phyloP scores from a whole-genome alignment of 2,329 filamentous ascomycete genomes.

The Ophiosphaerella herpotricha region DNA sequence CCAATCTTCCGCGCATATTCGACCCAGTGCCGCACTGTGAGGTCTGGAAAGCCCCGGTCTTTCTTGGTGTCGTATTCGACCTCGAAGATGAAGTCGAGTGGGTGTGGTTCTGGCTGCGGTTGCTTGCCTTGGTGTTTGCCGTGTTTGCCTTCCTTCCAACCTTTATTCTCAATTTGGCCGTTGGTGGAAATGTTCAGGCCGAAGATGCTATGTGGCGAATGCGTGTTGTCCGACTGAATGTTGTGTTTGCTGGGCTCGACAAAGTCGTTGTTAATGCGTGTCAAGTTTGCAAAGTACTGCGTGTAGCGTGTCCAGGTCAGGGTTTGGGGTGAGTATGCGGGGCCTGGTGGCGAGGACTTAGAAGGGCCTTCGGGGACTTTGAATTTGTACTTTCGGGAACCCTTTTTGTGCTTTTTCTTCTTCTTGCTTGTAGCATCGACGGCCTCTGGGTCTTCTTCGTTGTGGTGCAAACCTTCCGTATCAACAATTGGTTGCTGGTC shows the following conservation, averaged over 20 bases:
- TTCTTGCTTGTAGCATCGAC: constrained; percentile 53
- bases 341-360: constrained; percentile 74
- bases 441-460: constrained; percentile 44
- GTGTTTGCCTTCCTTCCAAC: constrained; percentile 69
- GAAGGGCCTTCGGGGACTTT: constrained; percentile 71
- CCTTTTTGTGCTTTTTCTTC: constrained; percentile 53
- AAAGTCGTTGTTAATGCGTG: constrained; percentile 78
- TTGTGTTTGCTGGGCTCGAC: constrained; percentile 15
- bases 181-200: constrained; percentile 33
- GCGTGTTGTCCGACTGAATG: constrained; percentile 8
- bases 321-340: constrained; percentile 85
- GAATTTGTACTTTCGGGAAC: constrained; percentile 52
- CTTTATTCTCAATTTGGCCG: constrained; percentile 36
- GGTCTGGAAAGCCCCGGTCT: constrained; percentile 76
- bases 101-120: constrained; percentile 58
- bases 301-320: constrained; percentile 79
- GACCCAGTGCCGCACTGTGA: constrained; percentile 83
- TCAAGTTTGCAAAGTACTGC: constrained; percentile 96
- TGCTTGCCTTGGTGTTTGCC: constrained; percentile 60
- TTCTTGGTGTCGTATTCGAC: constrained; percentile 85
- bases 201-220: constrained; percentile 24
- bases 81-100: constrained; percentile 72
- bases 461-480: constrained; percentile 23
- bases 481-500: constrained; percentile 12
- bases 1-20: constrained; percentile 81